Evolutionary conservation across 345 rosid species (phyloP), one percentile per base, ranked within the genome.

Genomic region (Salix brachista): DNA sequence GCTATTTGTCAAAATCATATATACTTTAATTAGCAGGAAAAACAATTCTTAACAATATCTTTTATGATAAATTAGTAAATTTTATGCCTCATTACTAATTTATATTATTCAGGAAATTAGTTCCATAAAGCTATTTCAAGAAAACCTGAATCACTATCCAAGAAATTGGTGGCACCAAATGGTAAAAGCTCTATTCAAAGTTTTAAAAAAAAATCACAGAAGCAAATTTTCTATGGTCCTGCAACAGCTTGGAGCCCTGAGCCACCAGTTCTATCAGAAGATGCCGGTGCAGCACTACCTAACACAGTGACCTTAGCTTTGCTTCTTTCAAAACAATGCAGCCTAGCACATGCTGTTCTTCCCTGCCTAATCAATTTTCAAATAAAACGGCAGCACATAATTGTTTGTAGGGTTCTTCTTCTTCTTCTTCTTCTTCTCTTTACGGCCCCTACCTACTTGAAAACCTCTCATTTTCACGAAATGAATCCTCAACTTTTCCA

Each of bases 161-260:
- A 14, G 52, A 46, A 46, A 46, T 14, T 1, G 52, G 52, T 4
- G 16, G 52, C 52, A 12, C 18, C 52, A 46, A 4, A 14, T 12
- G 52, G 18, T 46, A 46, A 12, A 46, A 46, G 52, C 52, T 12
- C 52, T 46, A 3, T 46, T 54, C 61, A 21, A 41, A 66, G 44
- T 6, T 19, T 32, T 0, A 32, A 32, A 8, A 66, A 8, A 37
- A 36, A 67, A 16, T 30, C 4, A 32, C 18, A 34, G 8, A 9
- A 34, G 18, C 42, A 65, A 36, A 2, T 66, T 36, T 2, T 5
- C 8, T 8, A 36, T 7, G 69, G 41, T 4, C 9, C 26, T 4
- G 70, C n/a, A 41, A 36, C 5, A 56, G 72, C 72, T 6, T 46
- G 73, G 73, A 70, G 73, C 73, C 73, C 21, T 48, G 73, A 25